phyloP scores from a whole-genome alignment of 2,329 filamentous ascomycete genomes.

The Xylaria sp. region DNA sequence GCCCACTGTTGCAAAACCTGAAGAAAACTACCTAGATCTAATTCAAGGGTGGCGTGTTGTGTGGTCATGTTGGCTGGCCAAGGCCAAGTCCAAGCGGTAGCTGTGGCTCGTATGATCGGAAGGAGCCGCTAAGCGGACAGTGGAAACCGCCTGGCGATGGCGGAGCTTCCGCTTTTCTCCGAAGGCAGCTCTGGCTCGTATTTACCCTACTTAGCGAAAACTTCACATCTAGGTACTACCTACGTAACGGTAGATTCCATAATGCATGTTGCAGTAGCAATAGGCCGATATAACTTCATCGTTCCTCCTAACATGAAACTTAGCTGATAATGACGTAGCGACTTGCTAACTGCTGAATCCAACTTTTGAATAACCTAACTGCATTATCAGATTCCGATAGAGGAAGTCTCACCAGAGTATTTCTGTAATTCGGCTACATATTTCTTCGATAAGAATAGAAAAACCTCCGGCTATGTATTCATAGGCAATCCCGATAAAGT shows the following conservation, averaged over 20 bases:
- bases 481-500: neutral
- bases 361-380: neutral
- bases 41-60: slow-evolving; percentile 29
- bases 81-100: slow-evolving; percentile 26
- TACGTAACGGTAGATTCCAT: no score
- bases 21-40: slow-evolving; percentile 16
- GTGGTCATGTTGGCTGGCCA: slow-evolving; percentile 28
- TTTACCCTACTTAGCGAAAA: neutral
- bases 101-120: slow-evolving; percentile 34
- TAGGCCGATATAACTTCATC: no score
- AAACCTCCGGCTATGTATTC: no score
- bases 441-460: neutral
- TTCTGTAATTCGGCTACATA: neutral
- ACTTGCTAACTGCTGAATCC: neutral
- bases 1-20: slow-evolving; percentile 13
- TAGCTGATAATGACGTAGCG: neutral
- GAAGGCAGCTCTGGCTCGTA: neutral
- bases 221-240: no score
- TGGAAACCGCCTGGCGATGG: neutral
- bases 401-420: neutral
- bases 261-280: no score
- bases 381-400: neutral
- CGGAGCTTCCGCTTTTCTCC: slow-evolving; percentile 21
- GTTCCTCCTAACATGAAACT: neutral
- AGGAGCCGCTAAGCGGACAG: slow-evolving; percentile 21